Evolutionary conservation across 106 monocot species (phyloP).

Genomic region (Dactylorhiza incarnata): DNA sequence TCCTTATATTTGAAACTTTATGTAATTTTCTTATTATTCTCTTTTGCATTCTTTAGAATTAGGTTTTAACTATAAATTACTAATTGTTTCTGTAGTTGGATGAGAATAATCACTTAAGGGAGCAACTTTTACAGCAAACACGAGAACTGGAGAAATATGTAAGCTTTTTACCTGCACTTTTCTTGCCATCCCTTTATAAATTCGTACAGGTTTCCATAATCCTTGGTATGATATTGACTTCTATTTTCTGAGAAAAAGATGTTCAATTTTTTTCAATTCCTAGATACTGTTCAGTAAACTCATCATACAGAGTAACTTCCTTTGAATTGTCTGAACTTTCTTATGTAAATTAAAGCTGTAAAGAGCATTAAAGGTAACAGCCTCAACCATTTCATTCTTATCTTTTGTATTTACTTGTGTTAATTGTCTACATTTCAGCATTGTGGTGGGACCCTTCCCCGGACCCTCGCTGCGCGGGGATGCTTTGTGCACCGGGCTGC

Average conservation of each 20-base stretch:
- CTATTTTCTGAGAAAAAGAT: not conserved
- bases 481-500: no score
- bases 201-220: not conserved
- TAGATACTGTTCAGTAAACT: not conserved
- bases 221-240: not conserved
- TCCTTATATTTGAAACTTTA: not conserved
- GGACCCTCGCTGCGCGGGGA: no score
- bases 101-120: conserved; percentile 71
- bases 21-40: not conserved
- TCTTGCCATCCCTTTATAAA: not conserved
- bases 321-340: not conserved
- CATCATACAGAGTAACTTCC: conserved; percentile 2
- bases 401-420: not conserved
- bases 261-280: not conserved
- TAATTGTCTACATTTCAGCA: no score
- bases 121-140: conserved; percentile 45
- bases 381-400: not conserved
- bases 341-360: not conserved
- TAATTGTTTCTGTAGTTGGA: conserved; percentile 37
- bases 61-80: not conserved
- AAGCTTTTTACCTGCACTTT: conserved; percentile 9
- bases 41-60: not conserved
- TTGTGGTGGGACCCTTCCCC: no score
- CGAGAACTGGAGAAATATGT: conserved; percentile 67
- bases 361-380: not conserved